phyloP scores from a whole-genome alignment of 1,284 basidiomycete species.

The Bothia castanella region DNA sequence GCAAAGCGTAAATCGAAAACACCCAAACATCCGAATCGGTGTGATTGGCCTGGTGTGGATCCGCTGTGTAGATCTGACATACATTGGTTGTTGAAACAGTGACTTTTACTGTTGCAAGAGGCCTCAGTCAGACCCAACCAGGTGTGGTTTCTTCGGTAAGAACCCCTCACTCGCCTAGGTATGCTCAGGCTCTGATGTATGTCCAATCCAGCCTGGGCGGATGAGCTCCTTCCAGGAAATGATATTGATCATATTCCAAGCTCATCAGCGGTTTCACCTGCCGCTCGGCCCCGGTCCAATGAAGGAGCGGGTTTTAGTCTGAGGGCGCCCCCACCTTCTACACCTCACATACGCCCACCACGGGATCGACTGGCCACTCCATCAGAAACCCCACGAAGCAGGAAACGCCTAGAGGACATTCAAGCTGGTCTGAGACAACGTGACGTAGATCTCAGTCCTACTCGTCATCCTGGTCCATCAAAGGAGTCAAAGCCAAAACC shows the following conservation, averaged over 20 bases:
- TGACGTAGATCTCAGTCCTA: constrained; percentile 14
- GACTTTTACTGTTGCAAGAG: constrained; percentile 29
- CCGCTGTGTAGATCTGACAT: constrained; percentile 5
- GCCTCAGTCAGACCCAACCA: constrained; percentile 7
- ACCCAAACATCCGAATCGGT: constrained; percentile 23
- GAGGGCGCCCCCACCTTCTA: background rate
- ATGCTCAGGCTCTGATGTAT: background rate
- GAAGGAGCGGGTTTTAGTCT: background rate
- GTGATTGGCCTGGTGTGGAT: constrained; percentile 7
- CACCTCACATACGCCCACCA: background rate
- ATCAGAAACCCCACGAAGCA: constrained; percentile 13
- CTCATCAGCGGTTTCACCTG: background rate
- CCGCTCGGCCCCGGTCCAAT: background rate
- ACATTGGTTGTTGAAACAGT: constrained; percentile 10
- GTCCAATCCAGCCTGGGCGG: constrained; percentile 21
- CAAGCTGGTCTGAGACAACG: constrained; percentile 21
- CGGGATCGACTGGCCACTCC: background rate
- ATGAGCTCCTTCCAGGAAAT: constrained; percentile 13
- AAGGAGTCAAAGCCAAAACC: constrained; percentile 2
- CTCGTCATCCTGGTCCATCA: constrained; percentile 7
- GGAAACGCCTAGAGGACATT: constrained; percentile 20
- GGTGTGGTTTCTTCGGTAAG: constrained; percentile 26
- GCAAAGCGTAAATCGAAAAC: constrained; percentile 22
- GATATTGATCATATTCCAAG: constrained; percentile 1
- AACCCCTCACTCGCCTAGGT: background rate